A percentile compares a stretch with the other conserved stretches of the same genome.
These are phyloP conservation scores for Neurospora sp. DNA, from an alignment of 495 filamentous ascomycete genomes.

Conservation along the genomic window DNA sequence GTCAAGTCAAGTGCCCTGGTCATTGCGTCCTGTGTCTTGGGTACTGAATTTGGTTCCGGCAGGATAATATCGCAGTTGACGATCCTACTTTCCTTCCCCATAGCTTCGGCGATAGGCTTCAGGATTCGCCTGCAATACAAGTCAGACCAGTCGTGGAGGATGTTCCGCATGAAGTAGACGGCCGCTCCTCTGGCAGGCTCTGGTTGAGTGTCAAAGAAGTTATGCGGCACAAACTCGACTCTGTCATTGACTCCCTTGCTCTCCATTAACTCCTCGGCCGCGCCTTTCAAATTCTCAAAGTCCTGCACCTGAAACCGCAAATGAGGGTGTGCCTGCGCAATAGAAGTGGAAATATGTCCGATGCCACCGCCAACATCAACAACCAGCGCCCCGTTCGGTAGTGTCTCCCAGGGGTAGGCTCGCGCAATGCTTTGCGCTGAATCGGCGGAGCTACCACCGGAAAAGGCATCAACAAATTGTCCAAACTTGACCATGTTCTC, in stretches of 20 bases:
- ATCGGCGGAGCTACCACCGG: slow-evolving; percentile 3
- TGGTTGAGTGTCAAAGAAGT: slow-evolving; percentile 30
- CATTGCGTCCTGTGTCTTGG: slow-evolving; percentile 1
- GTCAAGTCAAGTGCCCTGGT: slow-evolving; percentile 9
- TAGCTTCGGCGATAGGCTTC: slow-evolving; percentile 20
- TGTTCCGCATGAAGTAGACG: slow-evolving; percentile 29
- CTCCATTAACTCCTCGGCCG: not conserved
- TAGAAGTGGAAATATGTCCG: slow-evolving; percentile 27
- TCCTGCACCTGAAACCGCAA: slow-evolving; percentile 32
- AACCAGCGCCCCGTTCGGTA: slow-evolving; percentile 16
- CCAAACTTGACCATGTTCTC: slow-evolving; percentile 11
- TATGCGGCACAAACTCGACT: slow-evolving; percentile 22
- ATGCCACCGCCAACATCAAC: slow-evolving; percentile 33
- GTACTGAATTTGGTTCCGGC: slow-evolving; percentile 14
- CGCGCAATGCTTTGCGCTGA: slow-evolving; percentile 6
- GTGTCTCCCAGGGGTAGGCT: slow-evolving; percentile 6
- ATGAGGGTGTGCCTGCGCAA: slow-evolving; percentile 23
- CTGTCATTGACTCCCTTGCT: slow-evolving; percentile 2
- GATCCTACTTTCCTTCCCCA: slow-evolving; percentile 23
- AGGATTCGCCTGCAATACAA: slow-evolving; percentile 23
- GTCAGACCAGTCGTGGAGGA: slow-evolving; percentile 38
- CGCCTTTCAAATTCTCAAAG: slow-evolving; percentile 2
- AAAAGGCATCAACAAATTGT: slow-evolving; percentile 4
- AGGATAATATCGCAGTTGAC: slow-evolving; percentile 25
- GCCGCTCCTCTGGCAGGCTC: slow-evolving; percentile 14